Base-by-base conservation (phyloP, 495 filamentous ascomycete species). In the Aspergillus sclerotiicarbonarius region DNA sequence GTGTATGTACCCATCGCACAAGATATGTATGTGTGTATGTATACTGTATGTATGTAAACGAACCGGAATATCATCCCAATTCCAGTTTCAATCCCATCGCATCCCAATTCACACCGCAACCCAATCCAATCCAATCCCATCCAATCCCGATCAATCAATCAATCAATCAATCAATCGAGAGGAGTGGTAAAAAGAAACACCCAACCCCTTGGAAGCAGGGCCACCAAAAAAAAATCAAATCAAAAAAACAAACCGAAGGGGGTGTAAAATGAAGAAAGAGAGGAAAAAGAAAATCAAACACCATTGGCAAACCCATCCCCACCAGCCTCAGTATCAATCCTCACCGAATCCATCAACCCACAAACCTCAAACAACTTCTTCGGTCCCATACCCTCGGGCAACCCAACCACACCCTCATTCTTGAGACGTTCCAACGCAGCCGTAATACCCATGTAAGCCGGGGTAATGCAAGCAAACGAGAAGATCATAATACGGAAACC, bases 401-500 rank as follows among this genome's bases (percentile, higher is more conserved):
- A 75, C 4, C 79, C 80, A 0, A 78, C 77, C 1, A 77, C 68
- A 4, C 81, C 81, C 13, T 80, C 74, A 7, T 53, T 67, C 68
- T 79, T 80, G 35, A 86, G 65, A 35, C 74, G 70, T 58, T 73
- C 59, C 25, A 77, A 69, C 8, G 71, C 74, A 1, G 71, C 61
- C 49, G 73, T 74, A 48, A 84, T 83, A 0, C 78, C 81, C 47
- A 78, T 53, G 49, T 81, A 84, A 0, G 82, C 82, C 0, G 79
- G 80, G 4, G 76, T 73, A 47, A 84, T 61, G 4, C 73, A 69
- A 0, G 78, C 79, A 53, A 83, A 79, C 0, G 81, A 79, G 64
- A 82, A 84, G 25, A 89, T 87, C 49, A 87, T 84, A 39, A 89
- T 81, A 41, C 76, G 70, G 65, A 83, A 89, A 2, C 87, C 86